A percentile compares a stretch with the other conserved stretches of the same genome.
Evolutionary conservation across 1,284 basidiomycete species (phyloP).

Genomic region (Tilletia setariae): DNA sequence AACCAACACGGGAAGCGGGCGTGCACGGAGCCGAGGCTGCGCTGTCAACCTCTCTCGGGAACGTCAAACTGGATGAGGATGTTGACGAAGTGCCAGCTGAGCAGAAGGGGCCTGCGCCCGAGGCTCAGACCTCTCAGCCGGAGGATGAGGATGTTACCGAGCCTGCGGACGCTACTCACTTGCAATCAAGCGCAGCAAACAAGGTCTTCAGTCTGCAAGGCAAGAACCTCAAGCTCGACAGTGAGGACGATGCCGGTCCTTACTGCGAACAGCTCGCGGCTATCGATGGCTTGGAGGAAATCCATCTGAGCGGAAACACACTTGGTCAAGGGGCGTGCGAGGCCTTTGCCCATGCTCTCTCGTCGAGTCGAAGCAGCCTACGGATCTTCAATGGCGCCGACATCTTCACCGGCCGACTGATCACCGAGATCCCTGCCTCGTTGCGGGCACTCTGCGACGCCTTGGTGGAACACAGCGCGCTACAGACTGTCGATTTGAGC

Average conservation of each 20-base stretch:
- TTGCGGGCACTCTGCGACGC: slow-evolving; percentile 84
- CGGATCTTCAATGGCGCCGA: slow-evolving; percentile 69
- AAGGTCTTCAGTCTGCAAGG: slow-evolving; percentile 55
- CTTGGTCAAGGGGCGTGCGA: slow-evolving; percentile 86
- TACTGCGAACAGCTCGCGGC: slow-evolving; percentile 62
- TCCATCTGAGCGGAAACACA: slow-evolving; percentile 94
- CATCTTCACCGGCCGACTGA: slow-evolving; percentile 95
- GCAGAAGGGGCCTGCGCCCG: not conserved
- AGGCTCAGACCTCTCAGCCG: not conserved
- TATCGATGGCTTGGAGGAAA: slow-evolving; percentile 69
- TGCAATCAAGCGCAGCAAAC: no score
- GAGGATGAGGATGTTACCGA: not conserved
- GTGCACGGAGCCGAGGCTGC: no score
- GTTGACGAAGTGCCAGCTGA: no score
- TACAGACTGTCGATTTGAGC: slow-evolving; percentile 83
- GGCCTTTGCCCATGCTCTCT: slow-evolving; percentile 77
- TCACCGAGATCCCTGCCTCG: slow-evolving; percentile 88
- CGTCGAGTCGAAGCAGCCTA: slow-evolving; percentile 69
- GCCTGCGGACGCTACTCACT: no score
- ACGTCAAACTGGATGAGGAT: no score
- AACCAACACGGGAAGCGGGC: no score
- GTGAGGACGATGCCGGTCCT: slow-evolving; percentile 73
- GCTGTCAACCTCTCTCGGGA: no score
- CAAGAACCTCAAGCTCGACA: slow-evolving; percentile 77
- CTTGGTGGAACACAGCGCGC: slow-evolving; percentile 72